These are phyloP conservation scores for Podospora pseudoanserina DNA, from an alignment of 495 filamentous ascomycete genomes.

Conservation along the genomic window DNA sequence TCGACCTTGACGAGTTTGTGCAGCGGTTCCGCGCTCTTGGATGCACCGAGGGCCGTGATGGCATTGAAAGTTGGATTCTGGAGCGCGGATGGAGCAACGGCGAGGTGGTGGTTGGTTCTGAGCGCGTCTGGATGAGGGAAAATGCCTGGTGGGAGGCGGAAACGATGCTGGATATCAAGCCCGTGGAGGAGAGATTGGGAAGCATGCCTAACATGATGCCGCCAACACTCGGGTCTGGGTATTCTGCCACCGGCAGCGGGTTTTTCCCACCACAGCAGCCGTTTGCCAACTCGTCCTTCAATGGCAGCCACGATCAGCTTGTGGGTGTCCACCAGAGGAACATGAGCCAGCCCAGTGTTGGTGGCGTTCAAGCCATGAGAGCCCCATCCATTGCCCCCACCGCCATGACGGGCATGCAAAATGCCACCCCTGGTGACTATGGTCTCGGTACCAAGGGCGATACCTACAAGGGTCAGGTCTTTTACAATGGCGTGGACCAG, in stretches of 20 bases:
- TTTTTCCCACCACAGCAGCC: conserved; percentile 65
- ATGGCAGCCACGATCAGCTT: conserved; percentile 69
- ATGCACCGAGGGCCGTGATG: conserved; percentile 85
- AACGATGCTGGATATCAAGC: conserved; percentile 89
- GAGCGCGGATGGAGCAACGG: conserved; percentile 98
- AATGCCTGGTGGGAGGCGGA: conserved; percentile 97
- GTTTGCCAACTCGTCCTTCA: conserved; percentile 55
- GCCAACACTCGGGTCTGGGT: conserved; percentile 57
- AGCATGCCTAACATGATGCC: conserved; percentile 50
- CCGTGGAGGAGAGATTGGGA: conserved; percentile 42
- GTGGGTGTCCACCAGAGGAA: conserved; percentile 53
- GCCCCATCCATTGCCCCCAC: conserved; percentile 74
- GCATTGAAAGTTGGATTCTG: conserved; percentile 91
- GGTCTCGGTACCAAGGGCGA: conserved; percentile 86
- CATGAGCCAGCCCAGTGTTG: conserved; percentile 55
- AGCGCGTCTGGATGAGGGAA: conserved; percentile 94
- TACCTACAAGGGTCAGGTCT: conserved; percentile 64
- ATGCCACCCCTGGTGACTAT: conserved; percentile 69
- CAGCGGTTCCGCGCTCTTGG: conserved; percentile 77
- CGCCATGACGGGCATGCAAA: conserved; percentile 61
- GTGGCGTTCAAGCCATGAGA: conserved; percentile 38
- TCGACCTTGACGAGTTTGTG: conserved; percentile 89
- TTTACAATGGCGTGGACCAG: conserved; percentile 61
- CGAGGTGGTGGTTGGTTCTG: conserved; percentile 83
- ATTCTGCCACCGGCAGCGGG: conserved; percentile 60